Conservation (phyloP, 2,329 filamentous ascomycete species). For the Colletotrichum eremochloae region DNA sequence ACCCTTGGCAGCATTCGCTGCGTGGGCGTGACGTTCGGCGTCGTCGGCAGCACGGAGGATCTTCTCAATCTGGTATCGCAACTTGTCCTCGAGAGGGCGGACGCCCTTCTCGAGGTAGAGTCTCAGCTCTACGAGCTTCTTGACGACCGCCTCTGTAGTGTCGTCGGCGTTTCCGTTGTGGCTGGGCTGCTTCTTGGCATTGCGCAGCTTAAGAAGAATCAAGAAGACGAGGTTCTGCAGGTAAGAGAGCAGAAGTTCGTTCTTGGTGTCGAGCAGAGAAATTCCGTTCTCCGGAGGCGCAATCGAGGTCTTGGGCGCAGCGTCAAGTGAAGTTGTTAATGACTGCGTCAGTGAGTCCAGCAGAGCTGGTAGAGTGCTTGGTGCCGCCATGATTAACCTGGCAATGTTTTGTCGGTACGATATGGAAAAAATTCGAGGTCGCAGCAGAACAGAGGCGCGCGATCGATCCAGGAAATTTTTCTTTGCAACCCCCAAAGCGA, state of each 20-base stretch:
- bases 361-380: slow-evolving; percentile 62
- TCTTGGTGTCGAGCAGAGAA: slow-evolving; percentile 94
- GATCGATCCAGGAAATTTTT: slow-evolving; percentile 33
- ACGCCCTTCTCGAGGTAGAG: slow-evolving; percentile 95
- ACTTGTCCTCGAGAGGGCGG: slow-evolving; percentile 86
- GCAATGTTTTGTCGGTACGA: not conserved
- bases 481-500: slow-evolving; percentile 25
- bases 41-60: slow-evolving; percentile 90
- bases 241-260: slow-evolving; percentile 96
- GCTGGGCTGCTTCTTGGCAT: slow-evolving; percentile 53
- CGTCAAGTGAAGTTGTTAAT: slow-evolving; percentile 74
- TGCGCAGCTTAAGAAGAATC: slow-evolving; percentile 83
- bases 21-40: slow-evolving; percentile 64
- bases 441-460: slow-evolving; percentile 4
- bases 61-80: slow-evolving; percentile 97
- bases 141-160: slow-evolving; percentile 77
- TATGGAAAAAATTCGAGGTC: slow-evolving; percentile 9
- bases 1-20: slow-evolving; percentile 51
- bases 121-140: slow-evolving; percentile 91
- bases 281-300: slow-evolving; percentile 87
- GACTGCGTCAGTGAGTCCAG: slow-evolving; percentile 70
- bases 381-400: slow-evolving; percentile 58
- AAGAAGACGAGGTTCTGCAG: slow-evolving; percentile 94
- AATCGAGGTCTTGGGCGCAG: slow-evolving; percentile 74
- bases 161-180: slow-evolving; percentile 52